These are phyloP conservation scores for Arthroderma sp. DNA, from an alignment of 2,329 filamentous ascomycete species.

Conservation along the genomic window DNA sequence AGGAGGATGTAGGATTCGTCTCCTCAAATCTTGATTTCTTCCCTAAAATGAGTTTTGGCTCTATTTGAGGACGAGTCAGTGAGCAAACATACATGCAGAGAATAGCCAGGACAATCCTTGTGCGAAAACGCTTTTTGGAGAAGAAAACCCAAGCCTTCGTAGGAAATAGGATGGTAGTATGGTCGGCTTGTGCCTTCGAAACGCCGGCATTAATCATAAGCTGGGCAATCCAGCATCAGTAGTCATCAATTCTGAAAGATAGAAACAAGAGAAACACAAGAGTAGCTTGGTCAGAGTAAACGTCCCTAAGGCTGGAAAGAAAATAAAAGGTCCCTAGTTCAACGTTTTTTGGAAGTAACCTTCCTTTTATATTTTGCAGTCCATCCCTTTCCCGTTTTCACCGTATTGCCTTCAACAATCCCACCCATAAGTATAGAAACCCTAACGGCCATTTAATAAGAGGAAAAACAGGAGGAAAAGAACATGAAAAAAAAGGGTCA, in stretches of 20 bases:
- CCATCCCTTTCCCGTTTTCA: conserved; percentile 1
- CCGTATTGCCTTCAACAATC: background rate
- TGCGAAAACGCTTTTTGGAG: background rate
- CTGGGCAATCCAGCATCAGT: background rate
- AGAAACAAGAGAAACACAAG: background rate
- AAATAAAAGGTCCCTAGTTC: background rate
- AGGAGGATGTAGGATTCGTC: background rate
- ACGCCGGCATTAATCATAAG: conserved; percentile 4
- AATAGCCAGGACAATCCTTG: conserved; percentile 2
- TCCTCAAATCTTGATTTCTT: conserved; percentile 4
- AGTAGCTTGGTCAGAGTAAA: background rate
- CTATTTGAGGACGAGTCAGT: background rate
- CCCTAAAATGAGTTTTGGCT: conserved; percentile 4
- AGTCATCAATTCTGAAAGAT: background rate
- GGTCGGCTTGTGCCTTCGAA: background rate
- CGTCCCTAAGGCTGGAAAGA: background rate
- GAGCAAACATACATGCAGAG: background rate
- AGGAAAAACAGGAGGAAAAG: background rate
- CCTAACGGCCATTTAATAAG: conserved; percentile 1
- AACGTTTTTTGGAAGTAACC: background rate
- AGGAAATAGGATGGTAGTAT: background rate
- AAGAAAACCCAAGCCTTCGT: background rate
- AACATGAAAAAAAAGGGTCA: background rate
- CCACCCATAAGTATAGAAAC: conserved; percentile 4
- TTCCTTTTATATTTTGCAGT: conserved; percentile 2